Conservation (phyloP, 768 basidiomycete genomes). For the Amanita muscaria region DNA sequence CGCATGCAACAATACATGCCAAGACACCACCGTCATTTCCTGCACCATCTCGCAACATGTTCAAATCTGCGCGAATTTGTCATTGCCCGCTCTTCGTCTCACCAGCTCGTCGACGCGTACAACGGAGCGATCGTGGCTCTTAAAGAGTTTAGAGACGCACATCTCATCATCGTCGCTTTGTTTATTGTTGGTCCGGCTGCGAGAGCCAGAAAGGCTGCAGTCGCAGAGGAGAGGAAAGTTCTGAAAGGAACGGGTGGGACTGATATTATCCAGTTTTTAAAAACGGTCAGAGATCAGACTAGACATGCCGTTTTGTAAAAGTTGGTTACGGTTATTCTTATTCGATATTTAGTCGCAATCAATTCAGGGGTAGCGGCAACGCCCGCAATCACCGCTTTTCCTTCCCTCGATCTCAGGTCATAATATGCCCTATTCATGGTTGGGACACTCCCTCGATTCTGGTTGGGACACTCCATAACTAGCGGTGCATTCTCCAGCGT, state of each 20-base stretch:
- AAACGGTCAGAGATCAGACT: constrained; percentile 51
- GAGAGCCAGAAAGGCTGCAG: constrained; percentile 14
- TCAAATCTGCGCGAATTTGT: constrained; percentile 59
- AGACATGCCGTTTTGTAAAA: not conserved
- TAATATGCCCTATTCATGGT: no score
- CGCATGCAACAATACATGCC: constrained; percentile 87
- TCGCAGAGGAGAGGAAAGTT: not conserved
- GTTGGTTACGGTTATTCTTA: no score
- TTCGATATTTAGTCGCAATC: no score
- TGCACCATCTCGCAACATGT: constrained; percentile 53
- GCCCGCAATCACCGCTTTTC: no score
- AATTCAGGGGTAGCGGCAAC: no score
- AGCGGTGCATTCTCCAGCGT: no score
- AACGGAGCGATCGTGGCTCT: constrained; percentile 59
- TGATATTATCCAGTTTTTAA: constrained; percentile 67
- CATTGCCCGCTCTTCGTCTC: no score
- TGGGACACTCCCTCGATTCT: no score
- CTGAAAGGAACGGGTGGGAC: constrained; percentile 80
- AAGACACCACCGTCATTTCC: constrained; percentile 66
- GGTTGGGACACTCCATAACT: no score
- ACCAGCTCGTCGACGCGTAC: constrained; percentile 54
- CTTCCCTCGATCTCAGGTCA: no score
- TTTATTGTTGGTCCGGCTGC: constrained; percentile 74
- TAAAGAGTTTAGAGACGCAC: constrained; percentile 70
- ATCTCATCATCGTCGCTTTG: constrained; percentile 66